A percentile compares a stretch with the other conserved stretches of the same genome.
Conservation (phyloP, 2,329 filamentous ascomycete genomes). For the Tricladium varicosporioides region DNA sequence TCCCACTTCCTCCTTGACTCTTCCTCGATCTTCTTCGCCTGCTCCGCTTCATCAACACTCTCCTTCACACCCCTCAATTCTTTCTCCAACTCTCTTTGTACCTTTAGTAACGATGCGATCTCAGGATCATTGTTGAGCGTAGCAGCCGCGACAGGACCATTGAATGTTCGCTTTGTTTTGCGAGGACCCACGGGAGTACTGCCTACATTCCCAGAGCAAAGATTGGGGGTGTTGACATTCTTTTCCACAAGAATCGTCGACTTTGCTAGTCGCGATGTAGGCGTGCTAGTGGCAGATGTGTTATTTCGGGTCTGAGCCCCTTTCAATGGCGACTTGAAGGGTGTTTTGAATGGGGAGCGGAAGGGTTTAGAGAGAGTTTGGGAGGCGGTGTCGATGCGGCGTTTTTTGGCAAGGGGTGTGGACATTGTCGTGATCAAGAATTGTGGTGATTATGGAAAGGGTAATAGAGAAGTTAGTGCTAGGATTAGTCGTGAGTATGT, state of each 20-base stretch:
- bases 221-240: slow-evolving; percentile 2
- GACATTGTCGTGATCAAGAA: slow-evolving; percentile 37
- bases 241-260: too few relatives aligned
- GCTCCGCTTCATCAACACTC: slow-evolving; percentile 48
- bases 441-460: slow-evolving; percentile 9
- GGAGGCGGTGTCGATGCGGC: slow-evolving; percentile 56
- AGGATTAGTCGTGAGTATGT: slow-evolving; percentile 26
- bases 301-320: slow-evolving; percentile 7
- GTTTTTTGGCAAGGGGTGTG: slow-evolving; percentile 57
- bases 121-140: slow-evolving; percentile 32
- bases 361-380: slow-evolving; percentile 68
- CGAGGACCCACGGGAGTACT: slow-evolving; percentile 3
- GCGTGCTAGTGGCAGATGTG: not conserved
- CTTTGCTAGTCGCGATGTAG: too few relatives aligned
- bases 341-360: slow-evolving; percentile 63
- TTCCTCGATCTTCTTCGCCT: slow-evolving; percentile 50
- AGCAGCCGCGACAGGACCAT: slow-evolving; percentile 34
- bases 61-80: slow-evolving; percentile 30
- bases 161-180: slow-evolving; percentile 21
- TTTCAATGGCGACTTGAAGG: slow-evolving; percentile 30
- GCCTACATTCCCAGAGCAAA: not conserved
- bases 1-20: slow-evolving; percentile 43
- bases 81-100: slow-evolving; percentile 35
- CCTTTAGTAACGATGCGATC: slow-evolving; percentile 31
- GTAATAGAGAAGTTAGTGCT: slow-evolving; percentile 26